phyloP scores from a whole-genome alignment of 2,329 filamentous ascomycete genomes.

The Fusarium sp. region DNA sequence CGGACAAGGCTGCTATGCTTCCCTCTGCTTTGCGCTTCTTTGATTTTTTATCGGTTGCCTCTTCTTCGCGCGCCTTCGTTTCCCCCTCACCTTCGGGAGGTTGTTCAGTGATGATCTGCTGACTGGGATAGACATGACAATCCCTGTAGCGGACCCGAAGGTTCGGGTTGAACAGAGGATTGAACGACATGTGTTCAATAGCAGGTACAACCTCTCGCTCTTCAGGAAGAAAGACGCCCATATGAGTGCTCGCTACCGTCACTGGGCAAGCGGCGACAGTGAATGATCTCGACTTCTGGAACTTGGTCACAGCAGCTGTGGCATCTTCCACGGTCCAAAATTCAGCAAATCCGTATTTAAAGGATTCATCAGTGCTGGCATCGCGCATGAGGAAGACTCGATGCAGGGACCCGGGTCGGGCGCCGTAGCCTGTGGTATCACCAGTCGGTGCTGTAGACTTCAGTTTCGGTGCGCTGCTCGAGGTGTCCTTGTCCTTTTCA shows the following conservation, averaged over 20 bases:
- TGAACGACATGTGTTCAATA: constrained; percentile 74
- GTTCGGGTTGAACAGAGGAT: constrained; percentile 74
- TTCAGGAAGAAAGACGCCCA: constrained; percentile 85
- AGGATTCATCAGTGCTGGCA: constrained; percentile 75
- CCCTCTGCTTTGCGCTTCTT: constrained; percentile 68
- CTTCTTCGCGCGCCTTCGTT: constrained; percentile 41
- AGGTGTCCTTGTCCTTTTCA: constrained; percentile 57
- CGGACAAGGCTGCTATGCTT: constrained; percentile 41
- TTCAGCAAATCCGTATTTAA: constrained; percentile 86
- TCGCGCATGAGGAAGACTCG: constrained; percentile 83
- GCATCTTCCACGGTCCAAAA: constrained; percentile 83
- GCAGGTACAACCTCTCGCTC: constrained; percentile 67
- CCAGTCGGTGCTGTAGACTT: constrained; percentile 69
- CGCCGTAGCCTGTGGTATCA: constrained; percentile 72
- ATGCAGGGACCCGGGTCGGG: constrained; percentile 78
- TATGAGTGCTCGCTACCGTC: constrained; percentile 79
- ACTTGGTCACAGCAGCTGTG: constrained; percentile 77
- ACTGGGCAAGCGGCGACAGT: constrained; percentile 81
- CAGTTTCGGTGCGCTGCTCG: constrained; percentile 64
- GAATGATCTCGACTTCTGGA: constrained; percentile 78
- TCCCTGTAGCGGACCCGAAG: constrained; percentile 83
- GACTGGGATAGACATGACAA: constrained; percentile 76
- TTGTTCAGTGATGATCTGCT: constrained; percentile 68
- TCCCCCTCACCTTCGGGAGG: constrained; percentile 55
- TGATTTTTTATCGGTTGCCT: constrained; percentile 53